Base-by-base conservation (phyloP, 2,329 filamentous ascomycete genomes). In the Fusarium sp. region DNA sequence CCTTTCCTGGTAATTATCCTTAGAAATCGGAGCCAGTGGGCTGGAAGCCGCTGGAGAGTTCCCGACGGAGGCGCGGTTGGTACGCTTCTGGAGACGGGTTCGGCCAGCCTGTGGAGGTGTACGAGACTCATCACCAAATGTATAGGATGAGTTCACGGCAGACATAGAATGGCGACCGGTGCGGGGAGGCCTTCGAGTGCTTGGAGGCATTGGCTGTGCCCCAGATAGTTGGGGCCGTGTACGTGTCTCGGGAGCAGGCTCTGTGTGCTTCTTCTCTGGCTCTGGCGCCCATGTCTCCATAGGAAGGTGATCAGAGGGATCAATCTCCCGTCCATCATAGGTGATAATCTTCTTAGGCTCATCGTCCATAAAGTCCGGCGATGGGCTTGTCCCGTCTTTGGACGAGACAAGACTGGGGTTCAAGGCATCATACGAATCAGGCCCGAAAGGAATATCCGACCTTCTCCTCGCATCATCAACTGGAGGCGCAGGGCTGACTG, bases 301-400 rank as follows among this genome's bases (percentile, higher is more conserved):
- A 0, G 92, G 92, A 15, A 95, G 83, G 75, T 95, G 92, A 77
- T 95, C 92, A 1, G 91, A 93, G 1, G 92, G 92, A 74, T 95
- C 92, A 57, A 95, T 87, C 73, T 94, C 91, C 57, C 91, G 86
- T 8, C 92, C 92, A 75, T 94, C 91, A 67, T 92, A 86, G 2
- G 89, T 91, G 54, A 94, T 89, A 64, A 95, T 93, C 74, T 93
- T 93, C 28, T 71, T 70, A 10, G 88, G 90, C 52, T 87, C 85
- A 1, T 84, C 80, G 54, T 89, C 87, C 68, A 72, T 46, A n/a
- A 65, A 73, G 42, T 72, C 68, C 6, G 70, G 58, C 3, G 85
- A 81, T 51, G 82, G 83, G 48, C 84, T 74, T 36, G 55, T 55
- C 1, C 72, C 73, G 20, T 71, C 66, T 11, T 69, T 69, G 7